Conservation (phyloP, 2,329 filamentous ascomycete species). For the Myriangium duriaei region DNA sequence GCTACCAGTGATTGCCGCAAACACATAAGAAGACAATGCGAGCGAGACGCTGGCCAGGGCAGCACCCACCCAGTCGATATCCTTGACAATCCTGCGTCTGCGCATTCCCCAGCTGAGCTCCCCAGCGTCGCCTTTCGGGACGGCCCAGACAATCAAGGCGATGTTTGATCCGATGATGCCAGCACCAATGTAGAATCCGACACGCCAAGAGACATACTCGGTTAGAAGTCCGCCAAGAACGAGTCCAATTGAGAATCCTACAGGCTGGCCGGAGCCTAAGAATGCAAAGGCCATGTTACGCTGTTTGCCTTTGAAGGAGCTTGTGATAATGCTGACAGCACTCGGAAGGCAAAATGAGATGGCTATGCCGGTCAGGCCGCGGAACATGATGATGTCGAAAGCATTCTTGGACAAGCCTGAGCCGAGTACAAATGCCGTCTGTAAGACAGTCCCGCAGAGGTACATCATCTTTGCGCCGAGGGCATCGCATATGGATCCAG, state of each 20-base stretch:
- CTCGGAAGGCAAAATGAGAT: slow-evolving; percentile 10
- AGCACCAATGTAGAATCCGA: slow-evolving; percentile 38
- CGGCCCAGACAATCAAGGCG: slow-evolving; percentile 25
- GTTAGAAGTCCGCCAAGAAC: slow-evolving; percentile 39
- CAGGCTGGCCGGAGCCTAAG: slow-evolving; percentile 37
- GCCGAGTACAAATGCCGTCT: slow-evolving; percentile 30
- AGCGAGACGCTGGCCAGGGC: slow-evolving; percentile 34
- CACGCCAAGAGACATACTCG: slow-evolving; percentile 39
- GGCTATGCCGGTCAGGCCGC: slow-evolving; percentile 10
- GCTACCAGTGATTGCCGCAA: slow-evolving; percentile 15
- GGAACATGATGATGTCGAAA: slow-evolving; percentile 13
- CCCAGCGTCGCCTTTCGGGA: slow-evolving; percentile 22
- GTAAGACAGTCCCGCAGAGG: slow-evolving; percentile 32
- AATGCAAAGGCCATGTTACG: slow-evolving; percentile 41
- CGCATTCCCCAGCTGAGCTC: slow-evolving; percentile 16
- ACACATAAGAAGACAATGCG: slow-evolving; percentile 36
- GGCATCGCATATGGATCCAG: slow-evolving; percentile 39
- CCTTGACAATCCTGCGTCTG: slow-evolving; percentile 23
- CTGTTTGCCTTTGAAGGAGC: slow-evolving; percentile 33
- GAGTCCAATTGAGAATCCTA: slow-evolving; percentile 41
- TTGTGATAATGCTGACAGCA: slow-evolving; percentile 38
- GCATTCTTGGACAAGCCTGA: slow-evolving; percentile 29
- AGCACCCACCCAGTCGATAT: slow-evolving; percentile 44
- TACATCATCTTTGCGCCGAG: slow-evolving; percentile 37
- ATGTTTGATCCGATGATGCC: slow-evolving; percentile 31